Evolutionary conservation across 768 basidiomycete genomes (phyloP), one percentile per base, ranked within the genome.

Genomic region (Phlegmacium glaucopus): DNA sequence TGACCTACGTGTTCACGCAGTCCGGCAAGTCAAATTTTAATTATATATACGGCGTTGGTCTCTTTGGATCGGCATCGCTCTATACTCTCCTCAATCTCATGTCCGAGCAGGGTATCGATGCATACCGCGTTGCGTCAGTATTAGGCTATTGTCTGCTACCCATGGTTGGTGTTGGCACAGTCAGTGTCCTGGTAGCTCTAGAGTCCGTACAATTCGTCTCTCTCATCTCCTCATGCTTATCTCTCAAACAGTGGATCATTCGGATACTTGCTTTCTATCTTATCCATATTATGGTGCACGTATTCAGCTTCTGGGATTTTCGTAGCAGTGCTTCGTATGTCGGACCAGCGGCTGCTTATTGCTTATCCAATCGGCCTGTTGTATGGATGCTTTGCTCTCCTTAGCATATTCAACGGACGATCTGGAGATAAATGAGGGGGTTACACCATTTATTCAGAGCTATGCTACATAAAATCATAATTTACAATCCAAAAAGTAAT

Each of bases 1-100:
- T 22, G 5, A 40, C 44, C 48, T 11, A 49, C 41, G 38, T 34
- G 8, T 26, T 45, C 44, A 27, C 32, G 26, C 54, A 99, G 96
- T 96, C 95, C 6, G 96, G 96, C 49, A 97, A 96, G 73, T 90
- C 91, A 4, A 96, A 98, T 63, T 99, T 99, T 67, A 93, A 90
- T 41, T 98, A 97, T 66, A 98, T 98, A 49, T 99, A 99, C 64
- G 96, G 95, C 30, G 90, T 99, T 53, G 95, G 89, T 44, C 79
- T 97, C n/a, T 80, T 98, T 57, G 96, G 96, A 44, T 92, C 88
- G 6, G 78, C 81, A 10, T 91, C 92, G 22, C 85, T 98, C 63
- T 97, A 98, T 75, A 82, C 85, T 44, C 85, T 99, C 49, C 80
- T 99, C 53, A 98, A 99, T 65, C 77, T 97, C 54, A 98, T 99